These are phyloP conservation scores for Verticillium zaregamsianum DNA, from an alignment of 2,329 filamentous ascomycete genomes.

Conservation along the genomic window DNA sequence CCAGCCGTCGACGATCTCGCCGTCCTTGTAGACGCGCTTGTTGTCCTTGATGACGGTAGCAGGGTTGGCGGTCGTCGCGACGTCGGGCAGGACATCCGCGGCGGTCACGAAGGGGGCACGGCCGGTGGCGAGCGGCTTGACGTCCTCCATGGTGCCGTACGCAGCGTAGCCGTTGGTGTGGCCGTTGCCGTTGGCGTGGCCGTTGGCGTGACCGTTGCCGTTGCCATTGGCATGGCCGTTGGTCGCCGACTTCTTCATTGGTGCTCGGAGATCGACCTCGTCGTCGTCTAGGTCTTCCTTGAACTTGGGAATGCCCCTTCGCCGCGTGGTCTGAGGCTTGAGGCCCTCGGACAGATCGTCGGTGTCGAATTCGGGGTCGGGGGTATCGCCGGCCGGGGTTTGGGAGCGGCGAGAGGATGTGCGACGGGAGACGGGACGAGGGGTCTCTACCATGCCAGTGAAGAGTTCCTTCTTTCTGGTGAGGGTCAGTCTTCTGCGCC, in stretches of 20 bases:
- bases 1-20: slow-evolving; percentile 50
- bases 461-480: slow-evolving; percentile 57
- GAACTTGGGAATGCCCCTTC: slow-evolving; percentile 44
- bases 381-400: slow-evolving; percentile 39
- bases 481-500: slow-evolving; percentile 2
- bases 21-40: slow-evolving; percentile 11
- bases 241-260: slow-evolving; percentile 1
- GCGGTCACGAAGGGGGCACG: neutral
- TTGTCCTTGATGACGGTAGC: neutral
- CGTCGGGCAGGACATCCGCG: neutral
- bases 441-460: slow-evolving; percentile 58
- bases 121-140: neutral
- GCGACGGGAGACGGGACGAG: slow-evolving; percentile 30
- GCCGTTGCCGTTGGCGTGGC: slow-evolving; percentile 20
- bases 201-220: slow-evolving; percentile 21
- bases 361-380: slow-evolving; percentile 19
- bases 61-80: slow-evolving; percentile 10
- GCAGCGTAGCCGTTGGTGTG: slow-evolving; percentile 12
- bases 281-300: slow-evolving; percentile 46
- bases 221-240: slow-evolving; percentile 20
- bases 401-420: slow-evolving; percentile 35
- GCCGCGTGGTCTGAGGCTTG: slow-evolving; percentile 22
- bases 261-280: slow-evolving; percentile 14
- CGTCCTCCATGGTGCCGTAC: slow-evolving; percentile 6
- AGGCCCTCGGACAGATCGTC: slow-evolving; percentile 6